Percentiles rank a stretch among this genome's conserved stretches.
phyloP scores from a whole-genome alignment of 805 yeast species.

The Saccharomyces mikatae region DNA sequence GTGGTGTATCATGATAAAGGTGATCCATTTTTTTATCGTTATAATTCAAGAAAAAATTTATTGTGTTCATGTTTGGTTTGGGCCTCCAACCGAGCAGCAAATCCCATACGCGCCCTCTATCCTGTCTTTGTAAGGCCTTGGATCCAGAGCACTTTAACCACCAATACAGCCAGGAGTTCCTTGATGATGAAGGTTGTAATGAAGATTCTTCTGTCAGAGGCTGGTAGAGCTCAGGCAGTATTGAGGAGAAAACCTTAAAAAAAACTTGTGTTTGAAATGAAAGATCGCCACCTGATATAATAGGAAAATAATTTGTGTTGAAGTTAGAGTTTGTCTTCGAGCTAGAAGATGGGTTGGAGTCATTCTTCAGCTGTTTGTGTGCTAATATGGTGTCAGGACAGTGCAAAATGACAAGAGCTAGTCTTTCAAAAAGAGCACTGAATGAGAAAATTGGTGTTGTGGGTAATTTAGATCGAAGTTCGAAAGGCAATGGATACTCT shows the following conservation, averaged over 20 bases:
- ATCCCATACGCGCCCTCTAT: conserved; percentile 89
- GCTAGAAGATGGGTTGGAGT: conserved; percentile 3
- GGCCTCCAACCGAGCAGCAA: conserved; percentile 69
- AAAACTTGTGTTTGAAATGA: conserved; percentile 32
- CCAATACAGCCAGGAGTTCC: conserved; percentile 88
- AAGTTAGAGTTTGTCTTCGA: conserved; percentile 3
- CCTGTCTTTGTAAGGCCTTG: conserved; percentile 71
- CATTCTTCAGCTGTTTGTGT: conserved; percentile 9
- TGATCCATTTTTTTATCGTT: conserved; percentile 27
- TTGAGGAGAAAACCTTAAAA: conserved; percentile 53
- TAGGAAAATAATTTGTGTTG: conserved; percentile 23
- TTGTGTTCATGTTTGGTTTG: conserved; percentile 24
- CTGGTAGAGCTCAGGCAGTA: conserved; percentile 68
- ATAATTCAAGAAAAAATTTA: conserved; percentile 30
- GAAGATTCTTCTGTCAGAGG: conserved; percentile 77
- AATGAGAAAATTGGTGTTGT: conserved; percentile 39
- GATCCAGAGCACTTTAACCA: conserved; percentile 91
- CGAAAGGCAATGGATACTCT: conserved; percentile 25
- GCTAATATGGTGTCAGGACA: conserved; percentile 45
- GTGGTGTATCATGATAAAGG: conserved; percentile 12
- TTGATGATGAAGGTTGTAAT: conserved; percentile 43
- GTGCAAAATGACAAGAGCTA: conserved; percentile 67
- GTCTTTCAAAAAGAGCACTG: conserved; percentile 64
- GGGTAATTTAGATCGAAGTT: conserved; percentile 16
- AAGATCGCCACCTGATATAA: conserved; percentile 30